phyloP scores from a whole-genome alignment of 2,329 filamentous ascomycete genomes.

The Monilinia polystroma region DNA sequence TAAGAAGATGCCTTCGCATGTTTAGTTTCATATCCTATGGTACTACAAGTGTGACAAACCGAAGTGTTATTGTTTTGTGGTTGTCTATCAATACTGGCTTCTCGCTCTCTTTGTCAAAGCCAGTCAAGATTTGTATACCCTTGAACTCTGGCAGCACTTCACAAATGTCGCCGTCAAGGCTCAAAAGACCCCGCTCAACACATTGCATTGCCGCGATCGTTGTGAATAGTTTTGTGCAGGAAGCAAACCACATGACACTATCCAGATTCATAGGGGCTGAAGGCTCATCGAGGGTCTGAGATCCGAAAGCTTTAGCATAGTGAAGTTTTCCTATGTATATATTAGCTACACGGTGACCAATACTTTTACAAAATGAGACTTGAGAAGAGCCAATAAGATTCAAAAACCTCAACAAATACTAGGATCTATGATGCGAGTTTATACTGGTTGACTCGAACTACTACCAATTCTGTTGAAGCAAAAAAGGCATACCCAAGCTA shows the following conservation, averaged over 20 bases:
- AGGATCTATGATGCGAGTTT: not conserved
- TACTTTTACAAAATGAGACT: not conserved
- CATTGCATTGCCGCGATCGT: conserved; percentile 56
- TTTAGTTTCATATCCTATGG: conserved; percentile 1
- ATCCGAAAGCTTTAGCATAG: conserved; percentile 43
- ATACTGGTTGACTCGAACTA: not conserved
- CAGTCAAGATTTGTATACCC: conserved; percentile 34
- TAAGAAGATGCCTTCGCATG: conserved; percentile 32
- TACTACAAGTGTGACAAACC: conserved; percentile 26
- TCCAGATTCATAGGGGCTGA: conserved; percentile 59
- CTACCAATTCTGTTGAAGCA: not conserved
- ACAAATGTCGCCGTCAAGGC: conserved; percentile 48
- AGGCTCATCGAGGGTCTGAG: conserved; percentile 49
- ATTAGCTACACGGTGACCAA: not conserved
- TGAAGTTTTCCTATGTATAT: conserved; percentile 39
- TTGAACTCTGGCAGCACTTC: conserved; percentile 35
- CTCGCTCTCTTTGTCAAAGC: conserved; percentile 30
- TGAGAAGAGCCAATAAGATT: not conserved
- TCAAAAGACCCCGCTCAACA: conserved; percentile 51
- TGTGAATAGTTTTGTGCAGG: conserved; percentile 56
- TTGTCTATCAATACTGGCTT: conserved; percentile 30
- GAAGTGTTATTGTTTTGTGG: conserved; percentile 36
- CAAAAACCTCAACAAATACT: conserved; percentile 3
- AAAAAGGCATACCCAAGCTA: conserved; percentile 27
- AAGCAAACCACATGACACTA: conserved; percentile 59